A percentile compares a stretch with the other conserved stretches of the same genome.
Conservation (phyloP, 2,329 filamentous ascomycete genomes). For the Kalmusia sp. region DNA sequence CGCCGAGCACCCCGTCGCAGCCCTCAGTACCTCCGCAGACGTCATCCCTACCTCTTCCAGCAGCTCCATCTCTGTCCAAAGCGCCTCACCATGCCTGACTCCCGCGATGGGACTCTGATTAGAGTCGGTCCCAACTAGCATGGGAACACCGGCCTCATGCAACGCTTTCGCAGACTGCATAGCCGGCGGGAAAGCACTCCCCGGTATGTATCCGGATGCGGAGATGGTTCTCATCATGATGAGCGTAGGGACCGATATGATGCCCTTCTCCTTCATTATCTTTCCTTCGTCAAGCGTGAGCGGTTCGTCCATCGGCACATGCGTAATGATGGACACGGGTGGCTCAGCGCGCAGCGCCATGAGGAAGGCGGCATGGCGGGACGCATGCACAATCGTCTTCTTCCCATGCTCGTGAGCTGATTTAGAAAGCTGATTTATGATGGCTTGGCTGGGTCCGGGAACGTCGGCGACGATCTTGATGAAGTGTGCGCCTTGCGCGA, state of each 20-base stretch:
- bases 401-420: slow-evolving; percentile 2
- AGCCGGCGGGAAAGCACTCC: not conserved
- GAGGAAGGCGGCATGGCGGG: not conserved
- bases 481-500: slow-evolving; percentile 5
- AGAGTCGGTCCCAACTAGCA: slow-evolving; percentile 5
- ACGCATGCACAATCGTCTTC: slow-evolving; percentile 7
- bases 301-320: slow-evolving; percentile 9
- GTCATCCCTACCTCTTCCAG: slow-evolving; percentile 4
- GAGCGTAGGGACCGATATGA: slow-evolving; percentile 5
- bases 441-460: slow-evolving; percentile 8
- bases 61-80: slow-evolving; percentile 6
- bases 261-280: not conserved
- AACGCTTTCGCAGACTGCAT: slow-evolving; percentile 6
- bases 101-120: slow-evolving; percentile 3
- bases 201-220: not conserved
- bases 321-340: slow-evolving; percentile 8
- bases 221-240: not conserved
- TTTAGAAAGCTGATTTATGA: slow-evolving; percentile 10
- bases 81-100: slow-evolving; percentile 2
- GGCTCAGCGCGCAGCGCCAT: slow-evolving; percentile 10
- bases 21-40: not conserved
- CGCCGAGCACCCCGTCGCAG: slow-evolving; percentile 2
- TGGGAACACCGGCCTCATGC: slow-evolving; percentile 3
- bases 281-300: not conserved
- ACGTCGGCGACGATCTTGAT: slow-evolving; percentile 13